These are phyloP conservation scores for Solanum lignicaule DNA, from an alignment of 257 asterid species.

Conservation along the genomic window DNA sequence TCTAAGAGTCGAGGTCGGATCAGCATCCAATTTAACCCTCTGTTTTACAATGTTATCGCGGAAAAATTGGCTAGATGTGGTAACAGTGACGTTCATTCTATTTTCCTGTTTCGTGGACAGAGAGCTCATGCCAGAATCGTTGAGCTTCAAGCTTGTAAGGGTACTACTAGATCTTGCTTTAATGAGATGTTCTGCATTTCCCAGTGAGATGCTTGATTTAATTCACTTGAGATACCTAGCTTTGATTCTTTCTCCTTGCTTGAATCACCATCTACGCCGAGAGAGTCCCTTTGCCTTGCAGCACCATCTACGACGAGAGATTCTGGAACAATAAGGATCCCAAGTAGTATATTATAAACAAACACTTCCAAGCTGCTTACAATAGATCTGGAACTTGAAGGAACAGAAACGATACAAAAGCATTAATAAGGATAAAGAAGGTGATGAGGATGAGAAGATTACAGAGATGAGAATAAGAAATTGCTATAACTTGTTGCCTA, in stretches of 20 bases:
- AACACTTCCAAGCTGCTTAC: no score
- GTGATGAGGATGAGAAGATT: no score
- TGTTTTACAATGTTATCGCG: accelerated
- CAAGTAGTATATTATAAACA: no score
- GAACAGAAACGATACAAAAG: no score
- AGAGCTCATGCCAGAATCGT: background rate
- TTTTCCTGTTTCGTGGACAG: background rate
- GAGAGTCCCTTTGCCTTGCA: background rate
- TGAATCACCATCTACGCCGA: background rate
- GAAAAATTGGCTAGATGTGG: background rate
- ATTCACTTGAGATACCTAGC: background rate
- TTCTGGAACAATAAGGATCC: no score
- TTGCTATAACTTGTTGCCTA: no score
- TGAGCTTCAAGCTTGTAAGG: background rate
- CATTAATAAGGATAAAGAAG: no score
- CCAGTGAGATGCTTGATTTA: background rate
- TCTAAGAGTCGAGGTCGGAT: background rate
- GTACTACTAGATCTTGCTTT: background rate
- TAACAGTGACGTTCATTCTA: background rate
- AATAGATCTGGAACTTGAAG: no score
- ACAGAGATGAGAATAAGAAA: no score
- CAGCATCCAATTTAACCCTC: background rate
- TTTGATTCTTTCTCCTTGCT: background rate
- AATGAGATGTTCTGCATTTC: background rate
- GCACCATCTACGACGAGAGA: background rate